Percentiles rank a stretch among this genome's conserved stretches.
Evolutionary conservation across 1,284 basidiomycete genomes (phyloP).

Genomic region (Microbotryum lychnidis-dioicae): DNA sequence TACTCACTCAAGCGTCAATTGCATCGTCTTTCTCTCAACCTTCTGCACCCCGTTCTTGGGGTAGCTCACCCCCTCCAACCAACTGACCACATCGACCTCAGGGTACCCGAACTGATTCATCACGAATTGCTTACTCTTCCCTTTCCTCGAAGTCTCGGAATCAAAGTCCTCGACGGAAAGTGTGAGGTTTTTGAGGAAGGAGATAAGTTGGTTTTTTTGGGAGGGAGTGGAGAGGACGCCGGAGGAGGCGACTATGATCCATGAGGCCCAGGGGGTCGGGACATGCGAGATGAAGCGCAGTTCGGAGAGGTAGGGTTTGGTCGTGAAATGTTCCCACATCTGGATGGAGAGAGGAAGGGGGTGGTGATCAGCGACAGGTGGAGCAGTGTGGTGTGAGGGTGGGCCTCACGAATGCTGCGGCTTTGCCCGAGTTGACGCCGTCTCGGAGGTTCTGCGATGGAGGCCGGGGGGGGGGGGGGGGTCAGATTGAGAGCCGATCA

Average conservation of each 20-base stretch:
- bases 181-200: slow-evolving; percentile 59
- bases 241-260: slow-evolving; percentile 79
- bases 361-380: background rate
- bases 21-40: slow-evolving; percentile 43
- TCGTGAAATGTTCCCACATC: slow-evolving; percentile 58
- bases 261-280: slow-evolving; percentile 92
- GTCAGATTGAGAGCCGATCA: too few relatives aligned
- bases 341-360: background rate
- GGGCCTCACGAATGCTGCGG: slow-evolving; percentile 31
- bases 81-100: slow-evolving; percentile 62
- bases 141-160: slow-evolving; percentile 51
- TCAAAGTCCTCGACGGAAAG: slow-evolving; percentile 61
- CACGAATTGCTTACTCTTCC: slow-evolving; percentile 64
- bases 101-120: slow-evolving; percentile 69
- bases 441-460: slow-evolving; percentile 57
- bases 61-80: slow-evolving; percentile 37
- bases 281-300: slow-evolving; percentile 66
- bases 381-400: background rate
- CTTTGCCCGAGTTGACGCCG: slow-evolving; percentile 72
- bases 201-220: slow-evolving; percentile 38
- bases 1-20: slow-evolving; percentile 26
- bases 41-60: slow-evolving; percentile 35
- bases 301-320: slow-evolving; percentile 63
- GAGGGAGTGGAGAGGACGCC: slow-evolving; percentile 46
- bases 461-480: background rate